phyloP scores from a whole-genome alignment of 441 rosid genomes.

The Euphorbia schlechtendalii region DNA sequence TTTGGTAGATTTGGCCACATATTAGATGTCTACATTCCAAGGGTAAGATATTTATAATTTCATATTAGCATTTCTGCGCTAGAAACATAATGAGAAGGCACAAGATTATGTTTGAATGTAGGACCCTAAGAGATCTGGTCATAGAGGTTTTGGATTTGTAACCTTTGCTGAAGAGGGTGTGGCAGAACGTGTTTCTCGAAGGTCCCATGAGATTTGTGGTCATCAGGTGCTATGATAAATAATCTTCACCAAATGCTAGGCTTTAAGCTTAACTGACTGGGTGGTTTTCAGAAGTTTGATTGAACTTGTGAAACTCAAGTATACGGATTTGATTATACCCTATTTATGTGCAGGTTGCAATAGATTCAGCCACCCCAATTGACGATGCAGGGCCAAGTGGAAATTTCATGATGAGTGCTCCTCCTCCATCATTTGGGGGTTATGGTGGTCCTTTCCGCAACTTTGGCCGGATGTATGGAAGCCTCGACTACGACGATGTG shows the following conservation, averaged over 20 bases:
- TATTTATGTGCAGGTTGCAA: constrained; percentile 59
- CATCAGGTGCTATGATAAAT: constrained; percentile 91
- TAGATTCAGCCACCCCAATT: constrained; percentile 92
- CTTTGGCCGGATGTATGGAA: constrained; percentile 78
- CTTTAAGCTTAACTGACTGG: not conserved
- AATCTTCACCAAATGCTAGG: not conserved
- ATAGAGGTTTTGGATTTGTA: constrained; percentile 93
- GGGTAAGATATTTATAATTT: constrained; percentile 35
- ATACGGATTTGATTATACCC: not conserved
- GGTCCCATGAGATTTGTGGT: constrained; percentile 92
- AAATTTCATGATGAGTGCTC: constrained; percentile 44
- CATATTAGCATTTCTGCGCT: not conserved
- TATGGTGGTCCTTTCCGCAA: constrained; percentile 78
- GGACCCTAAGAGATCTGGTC: constrained; percentile 93
- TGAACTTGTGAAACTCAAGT: not conserved
- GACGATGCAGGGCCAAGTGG: constrained; percentile 76
- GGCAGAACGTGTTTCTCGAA: constrained; percentile 85
- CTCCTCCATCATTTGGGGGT: constrained; percentile 53
- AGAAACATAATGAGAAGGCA: not conserved
- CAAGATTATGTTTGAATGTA: constrained; percentile 14
- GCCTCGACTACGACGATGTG: constrained; percentile 57
- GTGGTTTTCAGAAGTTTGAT: not conserved
- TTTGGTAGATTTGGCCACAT: constrained; percentile 90
- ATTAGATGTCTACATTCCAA: constrained; percentile 83
- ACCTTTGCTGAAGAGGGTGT: constrained; percentile 94